These are phyloP conservation scores for Colletotrichum magnum DNA, from an alignment of 2,329 filamentous ascomycete species.

Conservation along the genomic window DNA sequence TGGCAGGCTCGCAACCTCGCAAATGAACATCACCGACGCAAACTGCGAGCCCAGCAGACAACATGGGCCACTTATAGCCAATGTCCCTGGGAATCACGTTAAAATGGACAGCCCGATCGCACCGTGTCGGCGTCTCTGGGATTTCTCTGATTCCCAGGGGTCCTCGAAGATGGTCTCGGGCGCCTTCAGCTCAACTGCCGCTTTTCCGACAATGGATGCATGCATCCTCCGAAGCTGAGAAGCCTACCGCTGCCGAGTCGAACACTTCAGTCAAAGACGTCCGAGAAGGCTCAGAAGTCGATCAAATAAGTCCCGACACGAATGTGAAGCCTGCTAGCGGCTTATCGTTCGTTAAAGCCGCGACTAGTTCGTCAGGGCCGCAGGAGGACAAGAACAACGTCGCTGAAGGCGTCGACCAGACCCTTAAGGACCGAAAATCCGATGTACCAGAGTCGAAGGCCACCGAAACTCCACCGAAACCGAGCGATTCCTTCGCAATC, in stretches of 20 bases:
- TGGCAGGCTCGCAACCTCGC: slow-evolving; percentile 15
- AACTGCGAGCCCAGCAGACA: slow-evolving; percentile 39
- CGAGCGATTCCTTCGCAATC: too few species aligned
- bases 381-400: neutral
- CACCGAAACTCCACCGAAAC: too few species aligned
- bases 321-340: neutral
- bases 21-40: slow-evolving; percentile 1
- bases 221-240: slow-evolving; percentile 5
- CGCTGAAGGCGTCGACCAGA: too few species aligned
- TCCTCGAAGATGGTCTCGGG: slow-evolving; percentile 37
- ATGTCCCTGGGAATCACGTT: slow-evolving; percentile 63
- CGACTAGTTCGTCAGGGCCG: neutral
- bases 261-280: neutral
- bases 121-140: slow-evolving; percentile 46
- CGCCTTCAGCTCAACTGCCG: slow-evolving; percentile 20
- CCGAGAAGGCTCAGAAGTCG: neutral
- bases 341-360: neutral
- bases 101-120: slow-evolving; percentile 58
- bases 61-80: slow-evolving; percentile 58
- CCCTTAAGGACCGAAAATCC: too few species aligned
- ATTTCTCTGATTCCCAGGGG: slow-evolving; percentile 42
- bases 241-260: neutral
- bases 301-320: neutral
- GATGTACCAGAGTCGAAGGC: too few species aligned
- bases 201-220: slow-evolving; percentile 20